A percentile compares a stretch with the other conserved stretches of the same genome.
Evolutionary conservation across 306 rosid species (phyloP).

Genomic region (Trichosanthes cucumerina): DNA sequence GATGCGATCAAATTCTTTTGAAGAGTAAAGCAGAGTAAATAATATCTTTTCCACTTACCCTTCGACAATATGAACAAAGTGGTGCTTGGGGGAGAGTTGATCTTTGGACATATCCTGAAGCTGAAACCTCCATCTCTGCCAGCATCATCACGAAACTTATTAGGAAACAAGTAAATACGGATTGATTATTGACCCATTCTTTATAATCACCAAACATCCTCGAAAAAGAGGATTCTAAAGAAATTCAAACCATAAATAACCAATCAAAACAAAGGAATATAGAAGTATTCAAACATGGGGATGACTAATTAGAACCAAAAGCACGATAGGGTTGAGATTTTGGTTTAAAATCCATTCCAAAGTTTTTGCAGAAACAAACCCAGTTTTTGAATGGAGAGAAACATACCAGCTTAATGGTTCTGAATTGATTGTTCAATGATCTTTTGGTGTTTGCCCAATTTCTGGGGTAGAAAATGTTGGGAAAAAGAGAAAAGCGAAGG

Average conservation of each 20-base stretch:
- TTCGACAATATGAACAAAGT: conserved; percentile 20
- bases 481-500: neutral
- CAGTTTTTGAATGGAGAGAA: neutral
- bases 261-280: neutral
- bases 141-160: neutral
- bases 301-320: neutral
- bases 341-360: neutral
- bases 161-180: neutral
- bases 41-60: conserved; percentile 7
- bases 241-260: neutral
- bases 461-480: neutral
- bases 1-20: neutral
- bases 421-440: conserved; percentile 7
- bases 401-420: conserved; percentile 5
- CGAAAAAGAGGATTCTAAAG: neutral
- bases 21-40: neutral
- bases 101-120: conserved; percentile 14
- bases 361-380: neutral
- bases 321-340: neutral
- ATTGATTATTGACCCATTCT: neutral
- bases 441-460: neutral
- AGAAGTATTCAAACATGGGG: neutral
- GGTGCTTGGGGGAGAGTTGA: conserved; percentile 17
- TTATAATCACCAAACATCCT: neutral
- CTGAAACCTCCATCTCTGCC: conserved; percentile 33